A percentile compares a stretch with the other conserved stretches of the same genome.
Conservation (phyloP, 768 basidiomycete species). For the Coprinopsis cinerea region DNA sequence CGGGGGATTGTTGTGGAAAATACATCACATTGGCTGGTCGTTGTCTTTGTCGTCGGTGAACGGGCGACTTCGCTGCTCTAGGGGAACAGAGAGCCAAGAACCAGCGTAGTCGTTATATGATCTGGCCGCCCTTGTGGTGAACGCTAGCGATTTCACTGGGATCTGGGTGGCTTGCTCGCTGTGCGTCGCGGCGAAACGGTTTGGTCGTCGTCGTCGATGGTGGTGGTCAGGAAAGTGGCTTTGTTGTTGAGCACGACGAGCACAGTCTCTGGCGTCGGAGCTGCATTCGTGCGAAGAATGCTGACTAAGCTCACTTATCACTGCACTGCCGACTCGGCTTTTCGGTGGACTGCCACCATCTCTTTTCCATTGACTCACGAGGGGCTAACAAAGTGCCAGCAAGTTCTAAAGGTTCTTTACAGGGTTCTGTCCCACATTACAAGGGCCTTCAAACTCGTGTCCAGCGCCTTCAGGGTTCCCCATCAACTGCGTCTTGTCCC, state of each 20-base stretch:
- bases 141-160: neutral
- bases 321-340: neutral
- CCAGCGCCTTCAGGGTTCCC: no score
- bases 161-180: constrained; percentile 7
- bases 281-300: constrained; percentile 13
- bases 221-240: constrained; percentile 14
- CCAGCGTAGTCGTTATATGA: constrained; percentile 4
- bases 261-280: constrained; percentile 15
- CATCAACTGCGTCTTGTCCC: no score
- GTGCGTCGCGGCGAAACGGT: constrained; percentile 11
- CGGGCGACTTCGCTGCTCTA: constrained; percentile 17
- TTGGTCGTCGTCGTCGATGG: constrained; percentile 17
- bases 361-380: no score
- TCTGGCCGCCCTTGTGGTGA: constrained; percentile 8
- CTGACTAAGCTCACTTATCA: constrained; percentile 16
- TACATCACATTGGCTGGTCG: constrained; percentile 57
- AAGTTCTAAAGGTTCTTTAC: no score
- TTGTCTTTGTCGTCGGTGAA: constrained; percentile 4
- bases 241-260: constrained; percentile 20
- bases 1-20: constrained; percentile 81
- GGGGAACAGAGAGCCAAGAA: constrained; percentile 8
- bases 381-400: no score
- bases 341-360: neutral
- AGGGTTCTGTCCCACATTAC: no score
- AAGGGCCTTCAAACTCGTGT: no score